A percentile compares a stretch with the other conserved stretches of the same genome.
Conservation (phyloP, 805 yeast genomes). For the Dipodascus albidus region DNA sequence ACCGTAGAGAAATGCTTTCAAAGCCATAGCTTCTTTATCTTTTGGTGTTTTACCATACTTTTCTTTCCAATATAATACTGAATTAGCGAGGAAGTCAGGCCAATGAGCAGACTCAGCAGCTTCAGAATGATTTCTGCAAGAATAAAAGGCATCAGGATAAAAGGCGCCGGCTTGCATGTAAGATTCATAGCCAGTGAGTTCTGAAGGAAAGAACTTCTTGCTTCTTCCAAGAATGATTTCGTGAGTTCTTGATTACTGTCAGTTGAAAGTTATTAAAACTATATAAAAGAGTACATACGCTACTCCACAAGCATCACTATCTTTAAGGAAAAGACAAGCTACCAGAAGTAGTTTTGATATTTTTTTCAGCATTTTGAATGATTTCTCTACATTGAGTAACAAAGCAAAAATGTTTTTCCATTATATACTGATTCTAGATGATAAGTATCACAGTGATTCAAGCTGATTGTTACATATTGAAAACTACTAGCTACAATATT, state of each 20-base stretch:
- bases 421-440: too few species aligned
- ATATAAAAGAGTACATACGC: slow-evolving; percentile 13
- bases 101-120: slow-evolving; percentile 58
- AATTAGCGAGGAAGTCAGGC: slow-evolving; percentile 49
- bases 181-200: slow-evolving; percentile 13
- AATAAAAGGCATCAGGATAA: slow-evolving; percentile 59
- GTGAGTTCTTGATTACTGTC: slow-evolving; percentile 11
- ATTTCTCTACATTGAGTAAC: too few species aligned
- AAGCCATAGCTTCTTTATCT: slow-evolving; percentile 18
- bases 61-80: slow-evolving; percentile 34
- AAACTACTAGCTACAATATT: too few species aligned
- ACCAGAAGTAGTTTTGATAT: not conserved
- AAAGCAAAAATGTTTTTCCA: too few species aligned
- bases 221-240: slow-evolving; percentile 11
- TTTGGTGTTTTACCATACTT: slow-evolving; percentile 12
- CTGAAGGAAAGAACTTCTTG: slow-evolving; percentile 27
- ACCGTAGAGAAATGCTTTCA: slow-evolving; percentile 49
- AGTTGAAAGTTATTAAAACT: not conserved
- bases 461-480: not conserved
- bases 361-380: too few species aligned
- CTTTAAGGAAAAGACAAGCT: slow-evolving; percentile 8
- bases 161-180: slow-evolving; percentile 49
- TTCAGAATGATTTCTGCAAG: slow-evolving; percentile 39
- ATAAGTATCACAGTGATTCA: not conserved
- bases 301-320: slow-evolving; percentile 14